phyloP scores from a whole-genome alignment of 352 stramenopile genomes.

The Blastocystis sp. region DNA sequence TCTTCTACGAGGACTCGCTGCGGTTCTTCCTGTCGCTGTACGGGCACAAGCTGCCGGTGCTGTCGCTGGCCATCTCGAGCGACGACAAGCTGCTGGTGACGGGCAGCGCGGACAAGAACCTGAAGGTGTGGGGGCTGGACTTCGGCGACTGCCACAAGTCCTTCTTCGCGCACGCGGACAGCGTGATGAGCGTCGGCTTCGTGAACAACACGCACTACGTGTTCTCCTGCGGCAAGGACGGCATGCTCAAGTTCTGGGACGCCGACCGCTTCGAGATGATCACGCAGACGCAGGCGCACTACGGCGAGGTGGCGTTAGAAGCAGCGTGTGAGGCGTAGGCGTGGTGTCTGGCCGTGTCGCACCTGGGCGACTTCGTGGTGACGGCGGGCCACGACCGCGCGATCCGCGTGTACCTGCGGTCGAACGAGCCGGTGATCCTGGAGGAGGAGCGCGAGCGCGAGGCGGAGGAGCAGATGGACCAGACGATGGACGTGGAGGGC shows the following conservation, averaged over 20 bases:
- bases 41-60: conserved; percentile 95
- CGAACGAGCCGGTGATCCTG: conserved; percentile 93
- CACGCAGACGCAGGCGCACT: conserved; percentile 79
- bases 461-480: conserved; percentile 89
- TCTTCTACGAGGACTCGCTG: conserved; percentile 96
- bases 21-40: conserved; percentile 99
- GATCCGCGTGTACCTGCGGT: conserved; percentile 91
- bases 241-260: conserved; percentile 94
- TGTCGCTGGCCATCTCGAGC: conserved; percentile 92
- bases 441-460: conserved; percentile 94
- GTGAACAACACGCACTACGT: conserved; percentile 94
- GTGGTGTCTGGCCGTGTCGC: conserved; percentile 83
- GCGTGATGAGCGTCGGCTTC: conserved; percentile 92
- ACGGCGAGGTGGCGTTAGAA: conserved; percentile 78
- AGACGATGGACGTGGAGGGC: conserved; percentile 81
- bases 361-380: conserved; percentile 89
- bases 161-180: conserved; percentile 95
- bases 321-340: conserved; percentile 71
- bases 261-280: conserved; percentile 93
- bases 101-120: conserved; percentile 94
- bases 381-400: conserved; percentile 91
- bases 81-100: conserved; percentile 95
- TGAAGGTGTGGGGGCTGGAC: conserved; percentile 98
- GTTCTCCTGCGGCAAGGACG: conserved; percentile 95
- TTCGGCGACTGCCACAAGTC: conserved; percentile 99